These are phyloP conservation scores for Spizellomyces punctatus DNA, from an alignment of 192 early-diverging fungal genomes.

Conservation along the genomic window DNA sequence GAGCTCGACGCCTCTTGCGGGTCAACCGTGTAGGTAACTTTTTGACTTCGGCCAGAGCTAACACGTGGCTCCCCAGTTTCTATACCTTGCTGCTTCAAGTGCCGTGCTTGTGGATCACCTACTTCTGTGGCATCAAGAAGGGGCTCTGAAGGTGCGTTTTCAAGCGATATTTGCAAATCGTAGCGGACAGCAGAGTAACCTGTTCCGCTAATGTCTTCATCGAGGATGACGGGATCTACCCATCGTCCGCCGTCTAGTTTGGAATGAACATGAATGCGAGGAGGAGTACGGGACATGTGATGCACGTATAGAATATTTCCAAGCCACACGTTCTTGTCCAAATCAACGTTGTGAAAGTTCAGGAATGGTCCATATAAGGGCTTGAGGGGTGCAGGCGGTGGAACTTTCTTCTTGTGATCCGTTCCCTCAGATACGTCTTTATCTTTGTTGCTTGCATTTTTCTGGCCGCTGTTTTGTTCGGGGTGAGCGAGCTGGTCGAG, in stretches of 20 bases:
- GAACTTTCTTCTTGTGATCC: neutral
- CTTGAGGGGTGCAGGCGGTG: constrained; percentile 1
- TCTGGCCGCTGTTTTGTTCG: neutral
- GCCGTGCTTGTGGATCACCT: neutral
- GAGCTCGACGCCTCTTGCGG: neutral
- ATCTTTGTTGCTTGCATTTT: neutral
- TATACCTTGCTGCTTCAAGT: neutral
- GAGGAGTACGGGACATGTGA: neutral
- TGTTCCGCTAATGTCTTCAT: constrained; percentile 1
- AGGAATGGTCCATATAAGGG: constrained; percentile 17
- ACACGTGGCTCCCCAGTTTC: neutral
- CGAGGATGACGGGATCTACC: constrained; percentile 7
- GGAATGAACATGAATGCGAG: neutral
- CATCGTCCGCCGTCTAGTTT: neutral
- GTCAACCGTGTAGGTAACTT: constrained; percentile 9
- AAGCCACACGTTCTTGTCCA: constrained; percentile 4
- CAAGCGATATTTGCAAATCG: neutral
- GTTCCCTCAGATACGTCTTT: neutral
- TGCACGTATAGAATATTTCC: constrained; percentile 8
- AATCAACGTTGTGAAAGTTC: constrained; percentile 2
- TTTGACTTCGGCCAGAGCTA: neutral
- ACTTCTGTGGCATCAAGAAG: constrained; percentile 4
- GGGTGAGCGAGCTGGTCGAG: neutral
- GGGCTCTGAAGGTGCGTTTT: neutral
- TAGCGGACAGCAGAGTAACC: constrained; percentile 10